Conservation (phyloP, 2,329 filamentous ascomycete genomes). For the Sclerotinia trifoliorum region DNA sequence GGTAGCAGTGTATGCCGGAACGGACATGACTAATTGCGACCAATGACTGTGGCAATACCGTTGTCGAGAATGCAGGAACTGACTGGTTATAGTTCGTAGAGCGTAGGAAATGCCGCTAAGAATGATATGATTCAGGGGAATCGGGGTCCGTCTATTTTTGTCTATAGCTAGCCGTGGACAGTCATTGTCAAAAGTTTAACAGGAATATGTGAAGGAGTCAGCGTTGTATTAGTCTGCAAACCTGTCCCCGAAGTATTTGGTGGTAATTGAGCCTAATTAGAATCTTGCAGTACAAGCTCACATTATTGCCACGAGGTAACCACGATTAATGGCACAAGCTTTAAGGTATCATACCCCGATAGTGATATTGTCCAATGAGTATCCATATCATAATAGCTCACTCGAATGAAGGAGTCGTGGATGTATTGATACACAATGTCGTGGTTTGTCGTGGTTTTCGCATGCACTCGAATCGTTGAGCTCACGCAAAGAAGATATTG, state of each 20-base stretch:
- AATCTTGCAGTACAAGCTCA: not conserved
- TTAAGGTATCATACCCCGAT: not conserved
- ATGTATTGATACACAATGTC: not conserved
- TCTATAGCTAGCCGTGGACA: not conserved
- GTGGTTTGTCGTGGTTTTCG: constrained; percentile 10
- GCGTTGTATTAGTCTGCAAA: not conserved
- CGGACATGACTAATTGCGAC: not conserved
- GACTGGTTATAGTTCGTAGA: not conserved
- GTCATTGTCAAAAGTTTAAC: not conserved
- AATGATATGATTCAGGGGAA: not conserved
- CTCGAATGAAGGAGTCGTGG: not conserved
- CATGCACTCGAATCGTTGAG: constrained; percentile 2
- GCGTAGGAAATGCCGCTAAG: not conserved
- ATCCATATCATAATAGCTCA: not conserved
- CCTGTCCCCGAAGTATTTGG: not conserved
- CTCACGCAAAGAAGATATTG: not conserved
- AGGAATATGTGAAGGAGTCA: not conserved
- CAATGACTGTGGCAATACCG: not conserved
- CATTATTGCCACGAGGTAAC: not conserved
- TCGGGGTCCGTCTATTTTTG: not conserved
- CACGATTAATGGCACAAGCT: not conserved
- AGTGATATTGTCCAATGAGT: not conserved
- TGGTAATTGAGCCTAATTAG: not conserved
- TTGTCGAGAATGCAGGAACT: not conserved
- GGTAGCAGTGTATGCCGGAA: not conserved